These are phyloP conservation scores for Brassica nigra DNA, from an alignment of 345 rosid species.

Conservation along the genomic window DNA sequence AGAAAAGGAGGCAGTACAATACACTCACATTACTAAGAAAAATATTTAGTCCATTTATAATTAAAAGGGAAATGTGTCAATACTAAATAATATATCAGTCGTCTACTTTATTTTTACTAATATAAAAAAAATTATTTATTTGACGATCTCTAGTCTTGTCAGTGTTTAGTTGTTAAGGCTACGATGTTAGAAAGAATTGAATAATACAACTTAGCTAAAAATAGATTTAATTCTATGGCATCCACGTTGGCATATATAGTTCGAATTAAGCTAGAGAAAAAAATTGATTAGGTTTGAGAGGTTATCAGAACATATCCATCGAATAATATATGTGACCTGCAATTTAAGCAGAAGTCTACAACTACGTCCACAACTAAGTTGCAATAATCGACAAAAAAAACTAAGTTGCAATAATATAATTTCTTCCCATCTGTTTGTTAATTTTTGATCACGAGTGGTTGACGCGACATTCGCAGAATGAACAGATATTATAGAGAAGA, in stretches of 20 bases:
- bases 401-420: too few relatives aligned
- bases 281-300: conserved; percentile 37
- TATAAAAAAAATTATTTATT: neutral
- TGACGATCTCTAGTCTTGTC: neutral
- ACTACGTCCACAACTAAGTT: neutral
- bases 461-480: too few relatives aligned
- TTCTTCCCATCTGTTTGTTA: too few relatives aligned
- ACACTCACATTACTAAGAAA: neutral
- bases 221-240: conserved; percentile 18
- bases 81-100: neutral
- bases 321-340: conserved; percentile 24
- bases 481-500: too few relatives aligned
- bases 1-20: too few relatives aligned
- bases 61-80: neutral
- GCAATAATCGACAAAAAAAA: too few relatives aligned
- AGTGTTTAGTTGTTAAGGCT: neutral
- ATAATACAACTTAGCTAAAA: neutral
- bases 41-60: neutral
- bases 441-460: too few relatives aligned
- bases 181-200: neutral
- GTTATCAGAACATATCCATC: conserved; percentile 37
- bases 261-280: conserved; percentile 21
- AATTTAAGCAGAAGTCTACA: conserved; percentile 38
- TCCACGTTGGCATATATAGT: conserved; percentile 21
- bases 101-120: neutral